Evolutionary conservation across 2,329 filamentous ascomycete genomes (phyloP).

Genomic region (Cladosporium sp.): DNA sequence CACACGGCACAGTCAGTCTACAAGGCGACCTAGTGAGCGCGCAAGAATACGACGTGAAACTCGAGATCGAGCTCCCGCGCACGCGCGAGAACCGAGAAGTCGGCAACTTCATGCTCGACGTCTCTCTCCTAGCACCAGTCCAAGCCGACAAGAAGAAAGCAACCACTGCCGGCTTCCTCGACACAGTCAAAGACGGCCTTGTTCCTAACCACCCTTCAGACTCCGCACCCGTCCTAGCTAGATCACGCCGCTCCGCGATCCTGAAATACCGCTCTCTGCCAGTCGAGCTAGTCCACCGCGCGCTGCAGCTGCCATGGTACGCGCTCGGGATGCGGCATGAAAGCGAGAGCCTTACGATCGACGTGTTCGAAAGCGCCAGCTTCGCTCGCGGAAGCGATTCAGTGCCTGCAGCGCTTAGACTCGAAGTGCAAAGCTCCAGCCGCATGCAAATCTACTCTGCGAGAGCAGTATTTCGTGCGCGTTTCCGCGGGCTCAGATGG

Average conservation of each 20-base stretch:
- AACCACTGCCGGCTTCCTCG: not conserved
- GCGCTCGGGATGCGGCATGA: conserved; percentile 63
- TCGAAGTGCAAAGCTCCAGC: conserved; percentile 67
- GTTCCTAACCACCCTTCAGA: conserved; percentile 5
- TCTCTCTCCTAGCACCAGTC: conserved; percentile 56
- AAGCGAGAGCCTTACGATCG: conserved; percentile 59
- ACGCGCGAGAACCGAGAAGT: conserved; percentile 69
- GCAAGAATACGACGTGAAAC: conserved; percentile 80
- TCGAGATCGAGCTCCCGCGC: conserved; percentile 72
- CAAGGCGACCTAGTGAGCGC: conserved; percentile 55
- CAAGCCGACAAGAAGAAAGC: conserved; percentile 4
- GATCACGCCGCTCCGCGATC: conserved; percentile 69
- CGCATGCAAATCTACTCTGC: conserved; percentile 71
- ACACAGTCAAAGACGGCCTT: conserved; percentile 11
- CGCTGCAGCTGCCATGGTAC: conserved; percentile 65
- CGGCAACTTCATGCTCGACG: conserved; percentile 93
- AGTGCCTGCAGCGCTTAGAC: conserved; percentile 50
- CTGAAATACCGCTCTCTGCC: conserved; percentile 74
- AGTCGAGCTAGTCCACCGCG: conserved; percentile 57
- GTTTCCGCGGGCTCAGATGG: conserved; percentile 71
- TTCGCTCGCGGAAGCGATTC: conserved; percentile 56
- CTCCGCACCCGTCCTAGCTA: conserved; percentile 20
- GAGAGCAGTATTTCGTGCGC: conserved; percentile 65
- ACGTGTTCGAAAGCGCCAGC: conserved; percentile 68
- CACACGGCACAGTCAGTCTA: conserved; percentile 51